Evolutionary conservation across 2,329 filamentous ascomycete genomes (phyloP), one percentile per base, ranked within the genome.

Genomic region (Curvularia verruculosa): DNA sequence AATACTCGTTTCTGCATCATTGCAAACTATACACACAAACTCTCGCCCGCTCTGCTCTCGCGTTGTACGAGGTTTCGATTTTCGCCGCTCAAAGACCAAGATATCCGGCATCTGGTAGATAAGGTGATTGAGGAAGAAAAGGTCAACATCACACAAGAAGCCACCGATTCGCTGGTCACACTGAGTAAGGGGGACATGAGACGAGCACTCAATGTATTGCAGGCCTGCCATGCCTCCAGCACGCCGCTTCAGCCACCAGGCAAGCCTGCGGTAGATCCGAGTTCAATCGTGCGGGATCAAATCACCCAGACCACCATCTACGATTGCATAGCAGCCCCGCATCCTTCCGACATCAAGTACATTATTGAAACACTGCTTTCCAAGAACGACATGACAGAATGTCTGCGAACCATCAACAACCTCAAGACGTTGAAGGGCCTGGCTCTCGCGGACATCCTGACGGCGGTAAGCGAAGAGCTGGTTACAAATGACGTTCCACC

Each of bases 1-100:
- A 99, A 99, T 80, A 97, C 95, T 2, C 85, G 95, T 50, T 99
- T 99, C 80, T 98, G 94, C 80, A 92, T 99, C 73, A 98, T 99
- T 68, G 95, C 95, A 68, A 99, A 99, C 79, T 99, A 99, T 78
- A 95, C 95, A 28, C 95, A 99, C 81, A 99, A 99, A 78, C 87
- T 99, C 37, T 96, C 92, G 12, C 94, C 95, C 0, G 95, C 95
- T 0, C 82, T 99, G 41, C 82, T 99, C 51, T 98, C 94, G 47
- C 84, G 95, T 69, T 99, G 95, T 79, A 99, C 95, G 9, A 84
- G 95, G 36, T 99, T 99, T 77, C 84, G 95, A 29, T 99, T 99
- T 78, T 96, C 91, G 65, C 95, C 95, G 10, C 81, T 99, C 53
- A 96, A 96, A 75, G 91, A 96, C 69, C 81, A 77, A 6, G 95